Base-by-base conservation (phyloP, 768 basidiomycete species). In the Macrolepiota dolichaula region DNA sequence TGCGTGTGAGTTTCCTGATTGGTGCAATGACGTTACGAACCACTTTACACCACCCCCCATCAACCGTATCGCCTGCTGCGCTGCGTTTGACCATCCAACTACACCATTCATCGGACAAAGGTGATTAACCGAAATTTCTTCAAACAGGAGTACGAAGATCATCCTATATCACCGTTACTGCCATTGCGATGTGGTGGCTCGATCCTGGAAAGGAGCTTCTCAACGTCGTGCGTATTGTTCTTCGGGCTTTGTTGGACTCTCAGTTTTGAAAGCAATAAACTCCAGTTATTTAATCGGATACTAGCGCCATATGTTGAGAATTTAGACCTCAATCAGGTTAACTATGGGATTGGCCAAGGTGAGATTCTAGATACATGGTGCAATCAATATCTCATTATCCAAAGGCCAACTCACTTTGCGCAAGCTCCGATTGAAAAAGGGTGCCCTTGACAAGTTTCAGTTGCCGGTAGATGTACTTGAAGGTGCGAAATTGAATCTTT, bases 241-340 rank as follows among this genome's bases (percentile, higher is more conserved):
- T 27, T 35, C 46, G 29, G 56, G 60, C 25, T 24, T 44, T 29
- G 51, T 59, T 10, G 22, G n/a, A 49, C 54, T 52, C 5, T 52
- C n/a, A 35, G 44, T 38, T 36, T 5, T 54, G 52, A 22, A 46
- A 51, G n/a, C 5, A 55, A 12, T 51, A 32, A 36, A 32, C n/a
- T 29, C 27, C 66, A 80, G 91, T 72, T 94, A 66, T 91, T 97
- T 77, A 96, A 96, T 72, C 86, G 91, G 65, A 91, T 95, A 64
- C 85, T 97, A 53, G 92, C 92, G 27, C 95, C 94, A 0, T 98
- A 98, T 82, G 90, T 98, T 65, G 94, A 95, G 78, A 96, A 98
- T 70, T 77, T 99, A 72, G 95, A 98, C 73, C 84, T 94, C 71
- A 90, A 93, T 71, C 93, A 96, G 73, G 90, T 98, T 52, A 95